A percentile compares a stretch with the other conserved stretches of the same genome.
Conservation (phyloP, 208 protist species). For the Endotrypanum monterogeii region DNA sequence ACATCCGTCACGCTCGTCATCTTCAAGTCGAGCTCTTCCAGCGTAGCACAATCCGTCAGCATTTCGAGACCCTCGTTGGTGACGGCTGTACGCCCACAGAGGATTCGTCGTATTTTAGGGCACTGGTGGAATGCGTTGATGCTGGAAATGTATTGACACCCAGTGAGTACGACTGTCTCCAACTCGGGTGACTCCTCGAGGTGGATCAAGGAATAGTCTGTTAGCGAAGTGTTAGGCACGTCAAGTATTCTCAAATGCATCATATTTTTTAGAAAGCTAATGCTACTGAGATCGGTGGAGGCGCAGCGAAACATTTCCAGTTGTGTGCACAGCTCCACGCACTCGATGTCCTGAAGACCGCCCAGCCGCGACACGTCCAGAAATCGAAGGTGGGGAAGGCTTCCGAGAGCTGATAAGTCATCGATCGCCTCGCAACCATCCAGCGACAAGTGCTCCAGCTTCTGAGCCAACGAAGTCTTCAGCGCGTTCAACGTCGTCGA, state of each 20-base stretch:
- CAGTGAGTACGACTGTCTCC: conserved; percentile 72
- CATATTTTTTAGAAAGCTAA: conserved; percentile 61
- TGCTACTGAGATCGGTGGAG: conserved; percentile 54
- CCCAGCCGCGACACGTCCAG: conserved; percentile 71
- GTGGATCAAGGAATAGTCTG: conserved; percentile 60
- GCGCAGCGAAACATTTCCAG: conserved; percentile 81
- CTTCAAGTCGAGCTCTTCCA: conserved; percentile 83
- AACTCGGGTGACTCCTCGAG: conserved; percentile 62
- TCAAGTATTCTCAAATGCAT: conserved; percentile 68
- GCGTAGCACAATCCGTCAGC: conserved; percentile 51
- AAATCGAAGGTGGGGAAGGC: conserved; percentile 59
- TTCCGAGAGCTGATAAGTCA: conserved; percentile 51
- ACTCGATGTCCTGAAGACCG: conserved; percentile 55
- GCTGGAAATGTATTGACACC: conserved; percentile 70
- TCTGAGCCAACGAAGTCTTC: conserved; percentile 39
- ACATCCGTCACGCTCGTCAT: conserved; percentile 64
- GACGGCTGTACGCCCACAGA: conserved; percentile 66
- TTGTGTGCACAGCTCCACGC: conserved; percentile 42
- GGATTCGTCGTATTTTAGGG: conserved; percentile 70
- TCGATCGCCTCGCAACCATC: conserved; percentile 57
- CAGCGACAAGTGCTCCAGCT: conserved; percentile 69
- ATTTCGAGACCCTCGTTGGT: conserved; percentile 69
- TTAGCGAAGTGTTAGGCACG: conserved; percentile 52
- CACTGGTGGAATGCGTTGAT: conserved; percentile 81
- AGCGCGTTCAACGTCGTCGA: conserved; percentile 66